These are phyloP conservation scores for Alternaria arbusti DNA, from an alignment of 2,329 filamentous ascomycete genomes.

Conservation along the genomic window DNA sequence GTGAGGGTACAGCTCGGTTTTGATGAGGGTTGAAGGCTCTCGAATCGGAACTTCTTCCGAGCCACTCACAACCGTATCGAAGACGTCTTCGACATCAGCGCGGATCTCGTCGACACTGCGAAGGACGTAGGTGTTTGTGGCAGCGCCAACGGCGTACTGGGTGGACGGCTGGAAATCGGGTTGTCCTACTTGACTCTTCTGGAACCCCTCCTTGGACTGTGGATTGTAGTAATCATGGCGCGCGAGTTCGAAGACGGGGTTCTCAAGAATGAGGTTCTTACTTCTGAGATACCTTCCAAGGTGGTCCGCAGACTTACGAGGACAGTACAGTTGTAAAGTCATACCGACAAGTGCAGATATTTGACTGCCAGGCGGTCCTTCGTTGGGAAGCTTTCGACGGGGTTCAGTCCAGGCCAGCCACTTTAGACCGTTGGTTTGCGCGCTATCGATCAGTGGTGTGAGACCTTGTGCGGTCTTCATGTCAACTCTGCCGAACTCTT, in stretches of 20 bases:
- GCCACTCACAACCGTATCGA: conserved; percentile 79
- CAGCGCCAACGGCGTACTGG: conserved; percentile 12
- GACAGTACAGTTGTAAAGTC: conserved; percentile 80
- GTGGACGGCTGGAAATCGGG: conserved; percentile 18
- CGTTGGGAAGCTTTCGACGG: conserved; percentile 67
- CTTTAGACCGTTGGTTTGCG: conserved; percentile 66
- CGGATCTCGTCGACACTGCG: conserved; percentile 77
- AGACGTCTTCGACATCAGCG: conserved; percentile 82
- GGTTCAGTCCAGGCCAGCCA: conserved; percentile 74
- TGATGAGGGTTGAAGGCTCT: conserved; percentile 70
- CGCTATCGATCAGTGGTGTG: conserved; percentile 72
- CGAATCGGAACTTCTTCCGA: conserved; percentile 74
- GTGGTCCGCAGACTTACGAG: conserved; percentile 66
- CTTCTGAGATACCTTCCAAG: conserved; percentile 74
- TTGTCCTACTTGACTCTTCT: conserved; percentile 20
- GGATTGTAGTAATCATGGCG: conserved; percentile 78
- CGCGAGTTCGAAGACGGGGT: conserved; percentile 68
- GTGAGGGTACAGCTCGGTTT: conserved; percentile 74
- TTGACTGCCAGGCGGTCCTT: conserved; percentile 50
- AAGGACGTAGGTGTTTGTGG: conserved; percentile 22
- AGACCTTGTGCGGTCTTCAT: conserved; percentile 69
- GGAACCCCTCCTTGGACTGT: conserved; percentile 53
- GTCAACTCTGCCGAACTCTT: conserved; percentile 80
- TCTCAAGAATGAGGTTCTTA: conserved; percentile 69
- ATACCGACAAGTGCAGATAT: conserved; percentile 54